These are phyloP conservation scores for Trifolium repens DNA, from an alignment of 306 rosid genomes.

Conservation along the genomic window DNA sequence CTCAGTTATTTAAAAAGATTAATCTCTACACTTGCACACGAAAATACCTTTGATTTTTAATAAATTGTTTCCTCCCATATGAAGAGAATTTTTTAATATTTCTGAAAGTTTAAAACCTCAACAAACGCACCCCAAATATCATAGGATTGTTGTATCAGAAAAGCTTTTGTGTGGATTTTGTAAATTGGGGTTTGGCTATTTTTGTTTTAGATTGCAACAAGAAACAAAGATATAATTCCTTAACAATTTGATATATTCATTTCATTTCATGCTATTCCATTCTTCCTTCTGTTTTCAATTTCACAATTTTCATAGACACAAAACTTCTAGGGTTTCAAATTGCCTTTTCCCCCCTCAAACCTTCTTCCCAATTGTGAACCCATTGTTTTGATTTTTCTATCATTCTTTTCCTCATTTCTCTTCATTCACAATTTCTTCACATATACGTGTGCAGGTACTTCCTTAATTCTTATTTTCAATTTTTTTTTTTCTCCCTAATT, in stretches of 20 bases:
- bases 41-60: too few species aligned
- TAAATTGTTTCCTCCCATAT: too few species aligned
- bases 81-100: too few species aligned
- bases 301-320: background rate
- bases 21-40: too few species aligned
- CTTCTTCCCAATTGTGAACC: slow-evolving; percentile 6
- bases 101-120: too few species aligned
- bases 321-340: slow-evolving; percentile 44
- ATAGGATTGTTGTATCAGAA: too few species aligned
- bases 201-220: slow-evolving; percentile 7
- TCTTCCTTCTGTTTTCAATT: background rate
- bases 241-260: background rate
- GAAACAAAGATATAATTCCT: background rate
- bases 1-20: too few species aligned
- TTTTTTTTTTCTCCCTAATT: background rate
- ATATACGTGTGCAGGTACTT: slow-evolving; percentile 42
- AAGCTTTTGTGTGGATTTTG: background rate
- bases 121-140: too few species aligned
- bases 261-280: background rate
- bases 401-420: slow-evolving; percentile 7
- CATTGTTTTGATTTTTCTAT: slow-evolving; percentile 10
- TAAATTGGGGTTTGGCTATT: slow-evolving; percentile 40
- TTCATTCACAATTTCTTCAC: slow-evolving; percentile 33
- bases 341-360: slow-evolving; percentile 4
- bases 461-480: background rate